Conservation (phyloP, 2,329 filamentous ascomycete species). For the Hymenoscyphus fraxineus region DNA sequence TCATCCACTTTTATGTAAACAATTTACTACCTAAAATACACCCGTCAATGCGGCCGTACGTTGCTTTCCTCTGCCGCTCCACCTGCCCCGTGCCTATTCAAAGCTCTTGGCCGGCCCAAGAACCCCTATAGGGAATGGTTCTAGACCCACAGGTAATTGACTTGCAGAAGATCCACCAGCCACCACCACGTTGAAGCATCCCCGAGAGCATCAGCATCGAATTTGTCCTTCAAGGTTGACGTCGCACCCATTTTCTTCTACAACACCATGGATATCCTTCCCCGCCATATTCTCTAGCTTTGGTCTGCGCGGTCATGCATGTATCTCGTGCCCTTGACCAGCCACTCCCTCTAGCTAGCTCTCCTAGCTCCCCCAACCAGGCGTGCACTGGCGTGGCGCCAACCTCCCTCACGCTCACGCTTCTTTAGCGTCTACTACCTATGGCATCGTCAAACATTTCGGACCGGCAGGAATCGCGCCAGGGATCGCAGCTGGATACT, state of each 20-base stretch:
- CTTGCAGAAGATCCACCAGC: background rate
- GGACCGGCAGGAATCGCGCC: constrained; percentile 15
- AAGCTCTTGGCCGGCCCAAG: background rate
- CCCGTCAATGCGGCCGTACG: background rate
- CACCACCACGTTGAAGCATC: background rate
- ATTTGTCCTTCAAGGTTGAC: background rate
- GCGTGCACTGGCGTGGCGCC: constrained; percentile 1
- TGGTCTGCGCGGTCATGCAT: constrained; percentile 5
- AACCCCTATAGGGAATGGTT: background rate
- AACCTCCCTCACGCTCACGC: background rate
- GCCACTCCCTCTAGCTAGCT: background rate
- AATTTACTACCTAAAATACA: background rate
- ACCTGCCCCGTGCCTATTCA: background rate
- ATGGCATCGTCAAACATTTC: constrained; percentile 18
- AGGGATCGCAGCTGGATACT: constrained; percentile 23
- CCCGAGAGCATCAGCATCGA: background rate
- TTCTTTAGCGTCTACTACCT: background rate
- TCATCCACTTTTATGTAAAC: background rate
- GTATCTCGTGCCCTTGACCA: constrained; percentile 9
- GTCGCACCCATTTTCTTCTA: background rate
- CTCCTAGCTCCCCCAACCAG: background rate
- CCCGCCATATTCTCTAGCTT: constrained; percentile 3
- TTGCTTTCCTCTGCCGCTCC: background rate
- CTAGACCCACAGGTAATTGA: background rate
- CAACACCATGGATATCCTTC: constrained; percentile 3